These are phyloP conservation scores for Tillandsia fasciculata DNA, from an alignment of 176 grass and related monocot genomes.

Conservation along the genomic window DNA sequence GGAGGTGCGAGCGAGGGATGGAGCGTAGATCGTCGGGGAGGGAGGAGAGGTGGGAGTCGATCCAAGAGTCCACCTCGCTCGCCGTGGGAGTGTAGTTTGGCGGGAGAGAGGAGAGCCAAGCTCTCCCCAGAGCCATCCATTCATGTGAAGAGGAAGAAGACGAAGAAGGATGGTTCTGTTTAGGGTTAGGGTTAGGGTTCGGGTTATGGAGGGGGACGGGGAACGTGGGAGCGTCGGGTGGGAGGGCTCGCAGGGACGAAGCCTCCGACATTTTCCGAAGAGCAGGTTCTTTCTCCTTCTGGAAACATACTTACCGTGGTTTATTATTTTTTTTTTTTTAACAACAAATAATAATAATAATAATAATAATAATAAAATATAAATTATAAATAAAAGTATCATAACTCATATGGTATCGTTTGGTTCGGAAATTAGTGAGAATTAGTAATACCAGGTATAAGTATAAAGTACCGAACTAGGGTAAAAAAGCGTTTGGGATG, in stretches of 20 bases:
- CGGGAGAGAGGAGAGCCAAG: conserved; percentile 63
- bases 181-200: neutral
- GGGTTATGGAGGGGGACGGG: conserved; percentile 28
- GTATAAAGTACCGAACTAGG: no score
- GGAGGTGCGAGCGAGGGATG: conserved; percentile 51
- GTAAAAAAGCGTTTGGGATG: no score
- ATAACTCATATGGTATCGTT: no score
- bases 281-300: neutral
- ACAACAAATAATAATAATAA: no score
- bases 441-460: no score
- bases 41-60: conserved; percentile 40
- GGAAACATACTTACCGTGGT: no score
- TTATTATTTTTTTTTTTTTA: no score
- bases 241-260: conserved; percentile 42
- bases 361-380: no score
- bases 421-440: no score
- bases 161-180: conserved; percentile 6
- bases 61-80: conserved; percentile 54
- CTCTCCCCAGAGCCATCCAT: conserved; percentile 39
- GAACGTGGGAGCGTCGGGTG: conserved; percentile 41
- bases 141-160: conserved; percentile 24
- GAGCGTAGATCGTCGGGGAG: conserved; percentile 25
- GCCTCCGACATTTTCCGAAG: conserved; percentile 40
- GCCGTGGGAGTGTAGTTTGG: conserved; percentile 36
- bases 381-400: no score